phyloP scores from a whole-genome alignment of 768 basidiomycete genomes.

The Amanita muscaria region DNA sequence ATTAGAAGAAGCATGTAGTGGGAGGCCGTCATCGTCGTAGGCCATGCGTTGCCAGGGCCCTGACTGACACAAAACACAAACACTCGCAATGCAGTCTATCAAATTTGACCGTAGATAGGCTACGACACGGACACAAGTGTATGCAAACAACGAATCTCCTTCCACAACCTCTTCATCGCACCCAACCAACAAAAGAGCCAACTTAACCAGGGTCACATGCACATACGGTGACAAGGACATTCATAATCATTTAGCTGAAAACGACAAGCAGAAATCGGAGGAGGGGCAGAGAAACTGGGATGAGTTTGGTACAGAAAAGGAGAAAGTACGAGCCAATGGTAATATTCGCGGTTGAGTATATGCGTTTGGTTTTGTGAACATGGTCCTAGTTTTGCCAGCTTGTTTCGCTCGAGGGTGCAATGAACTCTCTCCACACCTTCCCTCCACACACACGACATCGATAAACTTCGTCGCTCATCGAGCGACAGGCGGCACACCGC shows the following conservation, averaged over 20 bases:
- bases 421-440: background rate
- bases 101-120: too few relatives aligned
- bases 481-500: conserved; percentile 27
- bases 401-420: background rate
- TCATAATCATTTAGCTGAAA: too few relatives aligned
- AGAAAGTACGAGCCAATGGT: background rate
- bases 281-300: background rate
- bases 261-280: too few relatives aligned
- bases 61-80: too few relatives aligned
- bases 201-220: too few relatives aligned
- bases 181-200: too few relatives aligned
- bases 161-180: too few relatives aligned
- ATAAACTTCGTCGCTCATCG: conserved; percentile 19
- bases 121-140: too few relatives aligned
- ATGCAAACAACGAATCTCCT: too few relatives aligned
- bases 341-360: background rate
- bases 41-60: too few relatives aligned
- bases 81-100: too few relatives aligned
- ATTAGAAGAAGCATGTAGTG: conserved; percentile 1
- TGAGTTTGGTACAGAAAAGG: background rate
- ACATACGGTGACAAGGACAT: too few relatives aligned
- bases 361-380: conserved; percentile 2
- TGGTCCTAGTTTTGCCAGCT: background rate
- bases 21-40: conserved; percentile 2
- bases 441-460: background rate